phyloP scores from a whole-genome alignment of 2,329 filamentous ascomycete genomes.

The Rutstroemia sp. region DNA sequence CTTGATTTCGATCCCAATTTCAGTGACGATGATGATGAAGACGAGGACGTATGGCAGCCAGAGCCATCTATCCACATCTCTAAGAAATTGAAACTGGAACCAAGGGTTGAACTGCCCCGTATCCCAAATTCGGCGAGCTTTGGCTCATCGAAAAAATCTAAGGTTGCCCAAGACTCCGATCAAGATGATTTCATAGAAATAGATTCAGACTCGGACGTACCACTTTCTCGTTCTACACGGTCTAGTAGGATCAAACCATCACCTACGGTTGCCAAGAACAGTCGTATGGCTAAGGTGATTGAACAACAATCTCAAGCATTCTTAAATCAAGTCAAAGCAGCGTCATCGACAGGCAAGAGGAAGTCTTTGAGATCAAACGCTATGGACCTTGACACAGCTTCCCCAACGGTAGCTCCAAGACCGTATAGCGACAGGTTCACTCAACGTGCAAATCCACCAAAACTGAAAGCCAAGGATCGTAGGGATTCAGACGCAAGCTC shows the following conservation, averaged over 20 bases:
- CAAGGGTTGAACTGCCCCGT: constrained; percentile 23
- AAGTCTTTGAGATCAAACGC: neutral
- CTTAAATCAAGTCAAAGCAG: neutral
- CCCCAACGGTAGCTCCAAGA: neutral
- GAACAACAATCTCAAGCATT: constrained; percentile 1
- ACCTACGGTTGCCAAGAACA: neutral
- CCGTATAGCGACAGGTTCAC: too few relatives aligned
- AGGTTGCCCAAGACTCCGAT: constrained; percentile 15
- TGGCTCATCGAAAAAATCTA: constrained; percentile 13
- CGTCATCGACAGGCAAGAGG: neutral
- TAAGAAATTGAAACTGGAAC: constrained; percentile 22
- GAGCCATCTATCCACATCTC: neutral
- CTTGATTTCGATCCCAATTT: constrained; percentile 9
- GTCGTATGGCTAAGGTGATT: neutral
- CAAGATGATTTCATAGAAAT: constrained; percentile 20
- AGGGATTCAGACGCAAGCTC: constrained; percentile 8
- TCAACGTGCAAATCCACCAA: neutral
- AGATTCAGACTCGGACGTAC: constrained; percentile 15
- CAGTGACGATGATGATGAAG: constrained; percentile 11
- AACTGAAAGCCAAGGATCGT: constrained; percentile 13
- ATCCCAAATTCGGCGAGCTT: constrained; percentile 23
- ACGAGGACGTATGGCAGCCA: constrained; percentile 2
- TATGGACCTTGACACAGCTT: neutral
- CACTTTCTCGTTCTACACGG: constrained; percentile 4
- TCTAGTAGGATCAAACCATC: neutral